Evolutionary conservation across 441 rosid genomes (phyloP), one percentile per base, ranked within the genome.

Genomic region (Omphalea diandra): DNA sequence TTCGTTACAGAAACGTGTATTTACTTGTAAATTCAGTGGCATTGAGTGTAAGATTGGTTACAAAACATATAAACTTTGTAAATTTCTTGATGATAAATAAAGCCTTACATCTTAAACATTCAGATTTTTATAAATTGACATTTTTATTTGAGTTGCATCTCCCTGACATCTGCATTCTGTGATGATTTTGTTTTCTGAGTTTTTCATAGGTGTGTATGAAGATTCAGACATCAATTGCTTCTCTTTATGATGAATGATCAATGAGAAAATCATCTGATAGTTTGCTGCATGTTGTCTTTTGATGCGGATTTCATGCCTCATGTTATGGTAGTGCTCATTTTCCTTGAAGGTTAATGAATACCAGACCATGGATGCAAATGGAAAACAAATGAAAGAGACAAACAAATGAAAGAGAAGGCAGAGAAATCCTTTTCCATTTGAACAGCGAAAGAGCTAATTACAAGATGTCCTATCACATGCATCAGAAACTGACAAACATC

Each of bases 11-110:
- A 88, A 76, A 65, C 79, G 79, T 65, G 67, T 90, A 24, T 88
- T 87, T 66, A 70, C 86, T 20, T 66, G 85, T 79, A 89, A 83
- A 80, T 93, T 89, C 71, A 44, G 80, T 29, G 92, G 97, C 41
- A 88, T 90, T 57, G 88, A 86, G 49, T 95, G 97, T 77, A 89
- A 67, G 76, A 83, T 88, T 53, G 96, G 97, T 59, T 82, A 71
- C 11, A 93, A 85, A 80, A 81, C 78, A 17, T 79, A 85, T 73
- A 85, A 79, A 73, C 87, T 95, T 72, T 87, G 93, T 81, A 81
- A 81, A 78, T 68, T 76, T 75, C 64, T 69, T 11, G 85, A 86
- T 75, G 82, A 83, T 65, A 78, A 67, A 77, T 52, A 33, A 61
- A 64, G 54, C 60, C 0, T n/a, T n/a, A n/a, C n/a, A n/a, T 44